Conservation (phyloP, 495 filamentous ascomycete species). For the Penicillium coffeae region DNA sequence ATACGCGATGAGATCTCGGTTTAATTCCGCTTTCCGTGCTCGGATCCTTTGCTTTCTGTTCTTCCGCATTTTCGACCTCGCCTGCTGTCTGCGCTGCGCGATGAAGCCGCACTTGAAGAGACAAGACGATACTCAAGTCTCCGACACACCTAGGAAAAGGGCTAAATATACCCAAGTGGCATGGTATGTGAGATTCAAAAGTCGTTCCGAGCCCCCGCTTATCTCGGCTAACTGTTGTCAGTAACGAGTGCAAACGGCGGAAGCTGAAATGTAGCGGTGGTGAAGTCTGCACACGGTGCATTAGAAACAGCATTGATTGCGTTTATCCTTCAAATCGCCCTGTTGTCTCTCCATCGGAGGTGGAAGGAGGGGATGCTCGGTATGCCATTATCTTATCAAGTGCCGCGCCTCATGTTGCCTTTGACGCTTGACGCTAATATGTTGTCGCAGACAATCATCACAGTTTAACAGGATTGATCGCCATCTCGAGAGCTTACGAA, state of each 20-base stretch:
- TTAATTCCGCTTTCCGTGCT: not conserved
- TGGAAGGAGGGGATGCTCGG: constrained; percentile 21
- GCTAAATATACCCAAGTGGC: constrained; percentile 39
- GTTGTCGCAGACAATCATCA: constrained; percentile 13
- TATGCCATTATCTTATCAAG: constrained; percentile 5
- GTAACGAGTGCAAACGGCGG: constrained; percentile 83
- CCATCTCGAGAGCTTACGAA: constrained; percentile 28
- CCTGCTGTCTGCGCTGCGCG: not conserved
- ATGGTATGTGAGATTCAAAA: constrained; percentile 22
- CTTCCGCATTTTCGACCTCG: not conserved
- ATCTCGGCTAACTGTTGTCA: constrained; percentile 16
- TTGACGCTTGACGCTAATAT: constrained; percentile 1
- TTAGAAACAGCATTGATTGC: constrained; percentile 59
- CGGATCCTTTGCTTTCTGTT: not conserved
- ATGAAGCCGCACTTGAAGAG: not conserved
- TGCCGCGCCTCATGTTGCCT: too few relatives aligned
- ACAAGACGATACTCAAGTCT: not conserved
- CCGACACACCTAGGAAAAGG: constrained; percentile 6
- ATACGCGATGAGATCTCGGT: not conserved
- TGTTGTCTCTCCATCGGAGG: constrained; percentile 3
- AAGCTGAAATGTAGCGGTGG: constrained; percentile 92
- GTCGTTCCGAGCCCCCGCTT: not conserved
- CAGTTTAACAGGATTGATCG: constrained; percentile 27
- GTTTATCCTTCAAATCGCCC: constrained; percentile 48
- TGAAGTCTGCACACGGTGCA: constrained; percentile 71